Evolutionary conservation across 257 asterid species (phyloP).

Genomic region (Eucommia ulmoides): DNA sequence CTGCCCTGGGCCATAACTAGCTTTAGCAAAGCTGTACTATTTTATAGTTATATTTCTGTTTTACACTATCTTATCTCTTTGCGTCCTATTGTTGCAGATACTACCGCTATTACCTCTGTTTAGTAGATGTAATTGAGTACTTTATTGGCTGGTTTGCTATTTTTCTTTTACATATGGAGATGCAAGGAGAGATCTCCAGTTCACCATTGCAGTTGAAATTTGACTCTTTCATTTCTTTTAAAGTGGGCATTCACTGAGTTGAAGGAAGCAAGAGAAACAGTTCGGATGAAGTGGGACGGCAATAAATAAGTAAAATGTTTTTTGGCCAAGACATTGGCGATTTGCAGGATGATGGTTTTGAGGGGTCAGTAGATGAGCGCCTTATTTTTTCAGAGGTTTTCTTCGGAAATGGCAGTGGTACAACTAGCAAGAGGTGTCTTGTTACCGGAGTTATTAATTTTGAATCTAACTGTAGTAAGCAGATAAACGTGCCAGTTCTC

Average conservation of each 20-base stretch:
- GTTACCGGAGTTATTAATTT: conserved; percentile 26
- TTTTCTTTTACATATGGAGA: neutral
- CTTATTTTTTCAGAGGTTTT: conserved; percentile 52
- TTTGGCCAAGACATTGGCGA: conserved; percentile 47
- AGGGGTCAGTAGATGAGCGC: conserved; percentile 50
- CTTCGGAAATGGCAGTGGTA: conserved; percentile 30
- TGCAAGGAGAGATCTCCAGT: neutral
- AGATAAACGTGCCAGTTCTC: conserved; percentile 21
- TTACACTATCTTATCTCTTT: too few relatives aligned
- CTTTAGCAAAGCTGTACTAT: too few relatives aligned
- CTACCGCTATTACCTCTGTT: too few relatives aligned
- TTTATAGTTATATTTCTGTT: too few relatives aligned
- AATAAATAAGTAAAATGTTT: conserved; percentile 21
- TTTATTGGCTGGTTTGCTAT: neutral
- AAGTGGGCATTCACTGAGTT: too few relatives aligned
- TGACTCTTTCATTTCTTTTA: too few relatives aligned
- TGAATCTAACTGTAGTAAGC: conserved; percentile 22
- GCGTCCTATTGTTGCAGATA: too few relatives aligned
- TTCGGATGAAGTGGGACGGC: neutral
- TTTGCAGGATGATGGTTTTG: conserved; percentile 53
- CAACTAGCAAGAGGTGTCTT: conserved; percentile 24
- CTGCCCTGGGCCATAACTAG: too few relatives aligned
- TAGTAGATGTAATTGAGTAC: neutral
- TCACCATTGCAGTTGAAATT: neutral
- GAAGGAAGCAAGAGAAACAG: neutral